Evolutionary conservation across 768 basidiomycete species (phyloP), one percentile per base, ranked within the genome.

Genomic region (Cystoderma amianthinum): DNA sequence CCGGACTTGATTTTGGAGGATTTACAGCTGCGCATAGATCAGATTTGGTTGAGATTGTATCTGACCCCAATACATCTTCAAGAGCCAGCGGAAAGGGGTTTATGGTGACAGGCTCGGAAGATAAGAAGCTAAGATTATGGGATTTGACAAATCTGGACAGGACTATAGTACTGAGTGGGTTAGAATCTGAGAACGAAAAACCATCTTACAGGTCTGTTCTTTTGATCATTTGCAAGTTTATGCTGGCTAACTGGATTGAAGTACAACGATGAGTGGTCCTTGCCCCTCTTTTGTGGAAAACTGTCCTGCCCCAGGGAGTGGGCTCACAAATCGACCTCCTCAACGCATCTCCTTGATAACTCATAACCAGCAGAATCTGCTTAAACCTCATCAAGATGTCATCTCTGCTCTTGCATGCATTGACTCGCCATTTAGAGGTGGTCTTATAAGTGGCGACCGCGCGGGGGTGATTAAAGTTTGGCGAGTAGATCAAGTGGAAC

Each of bases 381-480:
- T 97, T 22, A 83, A 81, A 56, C 74, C 85, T 4, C 96, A 98
- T 55, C 90, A 92, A 50, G 94, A 98, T 55, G 79, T 91, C 2
- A 78, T 98, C 15, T 91, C 87, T 4, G 80, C 86, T 2, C 61
- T 99, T 24, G 80, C 80, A 1, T 87, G 85, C 48, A 80, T 99
- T 40, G 91, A 96, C 48, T 84, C 93, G 1, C 92, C 95, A 1
- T 97, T 97, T 63, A 76, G 88, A 41, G 92, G 91, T 18, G 88
- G 91, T 1, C 75, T 96, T 35, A 76, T 97, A n/a, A 92, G 85
- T 47, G 95, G 87, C 2, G 95, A 98, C 58, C 72, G 90, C 36
- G 73, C 83, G 16, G 96, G 96, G 2, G 81, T 82, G 15, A 74
- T 98, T 48, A 97, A 96, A 59, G 85, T 96, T 1, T 98, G 86